Conservation (phyloP, 2,329 filamentous ascomycete species). For the Ascochyta viciae-villosae region DNA sequence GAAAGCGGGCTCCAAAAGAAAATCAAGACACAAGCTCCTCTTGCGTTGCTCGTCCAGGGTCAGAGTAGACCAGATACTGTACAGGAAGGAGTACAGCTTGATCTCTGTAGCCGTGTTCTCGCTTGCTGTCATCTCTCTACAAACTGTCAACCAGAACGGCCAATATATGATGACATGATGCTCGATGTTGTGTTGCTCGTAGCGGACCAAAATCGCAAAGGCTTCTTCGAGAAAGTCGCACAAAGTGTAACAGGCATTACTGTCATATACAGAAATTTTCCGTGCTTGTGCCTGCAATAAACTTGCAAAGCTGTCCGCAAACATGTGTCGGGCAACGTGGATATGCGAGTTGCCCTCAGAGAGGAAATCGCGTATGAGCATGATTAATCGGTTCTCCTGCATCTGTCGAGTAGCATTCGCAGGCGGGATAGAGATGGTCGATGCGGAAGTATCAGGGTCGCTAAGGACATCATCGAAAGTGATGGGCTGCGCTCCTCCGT, state of each 20-base stretch:
- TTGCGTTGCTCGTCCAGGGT: slow-evolving; percentile 72
- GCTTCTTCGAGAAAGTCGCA: slow-evolving; percentile 90
- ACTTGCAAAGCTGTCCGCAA: slow-evolving; percentile 76
- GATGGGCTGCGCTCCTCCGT: slow-evolving; percentile 55
- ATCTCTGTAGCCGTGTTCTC: slow-evolving; percentile 92
- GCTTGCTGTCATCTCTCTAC: slow-evolving; percentile 77
- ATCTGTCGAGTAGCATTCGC: slow-evolving; percentile 78
- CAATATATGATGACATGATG: slow-evolving; percentile 69
- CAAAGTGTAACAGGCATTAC: slow-evolving; percentile 84
- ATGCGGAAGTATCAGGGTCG: slow-evolving; percentile 70
- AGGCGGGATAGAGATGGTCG: slow-evolving; percentile 67
- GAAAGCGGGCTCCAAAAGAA: slow-evolving; percentile 75
- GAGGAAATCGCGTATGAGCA: slow-evolving; percentile 81
- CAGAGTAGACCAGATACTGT: slow-evolving; percentile 78
- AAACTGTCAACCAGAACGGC: slow-evolving; percentile 85
- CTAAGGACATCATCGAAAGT: slow-evolving; percentile 73
- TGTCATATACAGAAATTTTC: slow-evolving; percentile 80
- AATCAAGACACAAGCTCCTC: slow-evolving; percentile 72
- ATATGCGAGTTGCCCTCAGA: slow-evolving; percentile 64
- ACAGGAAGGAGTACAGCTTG: slow-evolving; percentile 81
- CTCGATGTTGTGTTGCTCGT: slow-evolving; percentile 56
- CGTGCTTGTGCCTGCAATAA: slow-evolving; percentile 77
- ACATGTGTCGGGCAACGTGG: slow-evolving; percentile 68
- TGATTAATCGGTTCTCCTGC: slow-evolving; percentile 86
- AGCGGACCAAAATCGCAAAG: slow-evolving; percentile 70